Base-by-base conservation (phyloP, 192 early-diverging fungal species). In the Backusella sp. region DNA sequence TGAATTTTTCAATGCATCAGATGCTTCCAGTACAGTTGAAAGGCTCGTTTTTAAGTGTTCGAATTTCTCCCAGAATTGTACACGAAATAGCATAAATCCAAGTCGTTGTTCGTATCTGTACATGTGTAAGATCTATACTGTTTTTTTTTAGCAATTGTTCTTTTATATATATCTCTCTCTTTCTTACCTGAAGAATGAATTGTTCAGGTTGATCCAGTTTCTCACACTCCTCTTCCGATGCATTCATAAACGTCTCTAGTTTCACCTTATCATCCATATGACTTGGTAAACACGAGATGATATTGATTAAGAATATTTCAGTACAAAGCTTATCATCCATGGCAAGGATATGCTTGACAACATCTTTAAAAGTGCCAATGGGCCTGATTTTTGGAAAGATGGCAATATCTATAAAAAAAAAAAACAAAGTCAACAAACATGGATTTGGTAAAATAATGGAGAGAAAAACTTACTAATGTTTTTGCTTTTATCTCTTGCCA, bases 91-190 rank as follows among this genome's bases (percentile, higher is more conserved):
- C 36, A 93, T 90, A 34, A 87, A 88, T 3, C 86, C 87, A 35
- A 95, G 72, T 23, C 93, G 88, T 73, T 88, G 88, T 77, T 91
- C 90, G 70, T 91, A 93, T 56, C 91, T 86, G 69, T 92, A 90
- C 26, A 93, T 87, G 53, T 87, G 88, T 79, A 91, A 88, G 15
- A 92, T 91, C 84, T 93, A 74, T 6, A 9, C 23, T 12, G 34
- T 32, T 32, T 32, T 32, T 32, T 32, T 32, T 32, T 32, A 32
- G 32, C 32, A 3, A 32, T 32, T 32, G 32, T 3, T 32, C 26
- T 49, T 9, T 28, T 74, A 5, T 32, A 42, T 65, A n/a, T 32
- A 2, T 32, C 32, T 32, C 7, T 59, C 8, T 76, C 36, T 46
- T 6, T 11, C 12, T 75, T 73, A 85, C 84, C 76, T 86, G 89